A percentile compares a stretch with the other conserved stretches of the same genome.
Evolutionary conservation across 1,139 yeast species (phyloP).

Genomic region (Geotrichum reessii): DNA sequence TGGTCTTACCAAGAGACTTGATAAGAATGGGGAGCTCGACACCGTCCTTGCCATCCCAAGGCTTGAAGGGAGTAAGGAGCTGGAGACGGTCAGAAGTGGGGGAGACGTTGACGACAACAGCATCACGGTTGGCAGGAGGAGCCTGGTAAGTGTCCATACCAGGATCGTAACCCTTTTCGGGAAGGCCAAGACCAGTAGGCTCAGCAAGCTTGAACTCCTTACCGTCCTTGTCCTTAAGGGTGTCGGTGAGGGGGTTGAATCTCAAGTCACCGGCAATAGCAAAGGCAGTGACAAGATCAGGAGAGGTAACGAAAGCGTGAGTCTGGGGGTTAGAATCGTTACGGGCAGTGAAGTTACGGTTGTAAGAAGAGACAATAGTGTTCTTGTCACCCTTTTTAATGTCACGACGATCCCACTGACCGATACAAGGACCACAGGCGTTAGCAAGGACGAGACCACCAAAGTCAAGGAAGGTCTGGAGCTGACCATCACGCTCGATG

Average conservation of each 20-base stretch:
- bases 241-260: constrained; percentile 82
- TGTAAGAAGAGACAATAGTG: constrained; percentile 90
- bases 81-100: constrained; percentile 79
- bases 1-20: constrained; percentile 95
- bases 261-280: constrained; percentile 85
- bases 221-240: constrained; percentile 61
- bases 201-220: constrained; percentile 65
- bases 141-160: constrained; percentile 78
- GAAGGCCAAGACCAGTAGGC: constrained; percentile 76
- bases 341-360: constrained; percentile 94
- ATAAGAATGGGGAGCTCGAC: constrained; percentile 66
- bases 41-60: constrained; percentile 86
- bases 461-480: no score
- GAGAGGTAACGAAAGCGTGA: constrained; percentile 93
- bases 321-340: constrained; percentile 97
- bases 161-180: constrained; percentile 53
- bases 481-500: no score
- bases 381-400: constrained; percentile 69
- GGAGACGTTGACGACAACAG: constrained; percentile 64
- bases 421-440: constrained; percentile 99
- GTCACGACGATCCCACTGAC: constrained; percentile 85
- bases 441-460: constrained; percentile 91
- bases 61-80: constrained; percentile 76
- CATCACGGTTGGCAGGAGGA: no score
- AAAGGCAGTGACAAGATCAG: constrained; percentile 95